phyloP scores from a whole-genome alignment of 257 asterid species.

The Mentha longifolia region DNA sequence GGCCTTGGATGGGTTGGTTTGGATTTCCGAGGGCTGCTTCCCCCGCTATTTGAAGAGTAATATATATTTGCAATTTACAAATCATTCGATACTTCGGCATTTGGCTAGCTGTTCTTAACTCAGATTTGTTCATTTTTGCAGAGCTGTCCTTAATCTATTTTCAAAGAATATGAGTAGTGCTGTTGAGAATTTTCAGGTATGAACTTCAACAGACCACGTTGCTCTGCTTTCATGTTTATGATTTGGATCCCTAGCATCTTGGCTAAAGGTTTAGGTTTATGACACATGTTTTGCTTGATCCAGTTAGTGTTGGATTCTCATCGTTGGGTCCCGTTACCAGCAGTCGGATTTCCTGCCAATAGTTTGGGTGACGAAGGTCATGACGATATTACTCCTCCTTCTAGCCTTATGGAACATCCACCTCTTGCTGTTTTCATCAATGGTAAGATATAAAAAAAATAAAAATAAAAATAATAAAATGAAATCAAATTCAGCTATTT shows the following conservation, averaged over 20 bases:
- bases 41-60: conserved; percentile 99
- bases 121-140: conserved; percentile 42
- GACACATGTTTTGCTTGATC: conserved; percentile 37
- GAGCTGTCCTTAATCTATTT: conserved; percentile 91
- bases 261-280: conserved; percentile 29
- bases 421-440: conserved; percentile 93
- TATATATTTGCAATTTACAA: conserved; percentile 18
- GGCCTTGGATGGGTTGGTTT: conserved; percentile 98
- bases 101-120: conserved; percentile 34
- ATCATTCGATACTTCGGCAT: conserved; percentile 14
- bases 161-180: conserved; percentile 88
- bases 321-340: conserved; percentile 82
- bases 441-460: conserved; percentile 44
- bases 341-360: conserved; percentile 88
- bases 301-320: conserved; percentile 95
- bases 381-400: conserved; percentile 84
- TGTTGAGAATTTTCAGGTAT: conserved; percentile 93
- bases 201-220: conserved; percentile 16
- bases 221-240: conserved; percentile 9
- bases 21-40: conserved; percentile 94
- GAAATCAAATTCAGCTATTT: no score
- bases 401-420: conserved; percentile 97
- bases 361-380: conserved; percentile 74
- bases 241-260: conserved; percentile 23
- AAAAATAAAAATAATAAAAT: no score